Percentiles rank a stretch among this genome's conserved stretches.
Evolutionary conservation across 306 rosid species (phyloP).

Genomic region (Begonia masoniana): DNA sequence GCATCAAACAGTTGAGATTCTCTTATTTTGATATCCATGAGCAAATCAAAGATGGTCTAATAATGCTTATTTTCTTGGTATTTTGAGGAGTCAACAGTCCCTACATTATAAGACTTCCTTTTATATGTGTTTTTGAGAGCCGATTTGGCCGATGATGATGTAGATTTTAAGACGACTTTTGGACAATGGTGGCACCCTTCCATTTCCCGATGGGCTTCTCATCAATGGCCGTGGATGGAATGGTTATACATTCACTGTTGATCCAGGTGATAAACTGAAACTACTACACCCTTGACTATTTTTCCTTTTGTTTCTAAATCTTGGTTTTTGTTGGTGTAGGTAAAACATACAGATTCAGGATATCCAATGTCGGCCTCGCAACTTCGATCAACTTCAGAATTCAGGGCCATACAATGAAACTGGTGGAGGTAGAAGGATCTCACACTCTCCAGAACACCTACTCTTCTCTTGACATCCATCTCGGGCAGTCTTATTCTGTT

Average conservation of each 20-base stretch:
- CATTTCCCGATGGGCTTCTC: conserved; percentile 78
- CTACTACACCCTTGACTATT: no score
- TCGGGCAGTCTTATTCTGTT: conserved; percentile 87
- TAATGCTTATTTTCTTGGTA: no score
- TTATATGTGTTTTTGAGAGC: no score
- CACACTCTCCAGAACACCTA: conserved; percentile 79
- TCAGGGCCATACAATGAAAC: conserved; percentile 66
- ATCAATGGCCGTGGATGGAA: conserved; percentile 94
- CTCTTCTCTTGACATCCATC: conserved; percentile 76
- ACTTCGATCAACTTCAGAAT: conserved; percentile 90
- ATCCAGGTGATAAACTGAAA: conserved; percentile 44
- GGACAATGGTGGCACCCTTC: conserved; percentile 69
- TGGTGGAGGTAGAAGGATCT: conserved; percentile 94
- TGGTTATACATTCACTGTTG: conserved; percentile 79
- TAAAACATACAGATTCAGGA: conserved; percentile 77
- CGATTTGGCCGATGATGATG: neutral
- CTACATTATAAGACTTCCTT: no score
- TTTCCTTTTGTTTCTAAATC: neutral
- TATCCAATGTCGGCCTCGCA: conserved; percentile 88
- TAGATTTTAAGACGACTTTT: conserved; percentile 56
- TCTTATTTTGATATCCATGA: no score
- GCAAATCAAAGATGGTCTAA: no score
- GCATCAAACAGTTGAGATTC: no score
- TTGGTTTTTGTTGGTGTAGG: conserved; percentile 33
- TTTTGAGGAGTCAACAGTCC: no score